Evolutionary conservation across 495 filamentous ascomycete genomes (phyloP).

Genomic region (Penicillium dipodomyicola): DNA sequence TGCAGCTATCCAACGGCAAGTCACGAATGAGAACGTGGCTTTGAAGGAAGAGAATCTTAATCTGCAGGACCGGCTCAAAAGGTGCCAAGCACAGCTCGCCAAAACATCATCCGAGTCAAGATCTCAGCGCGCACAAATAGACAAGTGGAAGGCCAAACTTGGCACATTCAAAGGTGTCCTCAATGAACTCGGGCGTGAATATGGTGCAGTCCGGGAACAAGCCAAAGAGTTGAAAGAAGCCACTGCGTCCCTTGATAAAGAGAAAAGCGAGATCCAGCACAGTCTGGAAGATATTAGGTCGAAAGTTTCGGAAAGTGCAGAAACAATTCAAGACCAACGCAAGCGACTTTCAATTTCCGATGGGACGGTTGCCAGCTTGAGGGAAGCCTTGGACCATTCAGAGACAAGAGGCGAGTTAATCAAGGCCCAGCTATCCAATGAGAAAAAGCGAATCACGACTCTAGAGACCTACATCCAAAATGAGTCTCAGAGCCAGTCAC

Average conservation of each 20-base stretch:
- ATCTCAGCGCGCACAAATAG: slow-evolving; percentile 21
- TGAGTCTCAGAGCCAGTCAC: slow-evolving; percentile 26
- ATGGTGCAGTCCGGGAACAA: slow-evolving; percentile 32
- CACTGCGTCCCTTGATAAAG: slow-evolving; percentile 21
- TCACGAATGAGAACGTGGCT: slow-evolving; percentile 24
- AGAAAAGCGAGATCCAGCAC: slow-evolving; percentile 26
- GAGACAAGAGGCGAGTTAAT: slow-evolving; percentile 16
- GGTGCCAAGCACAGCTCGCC: slow-evolving; percentile 15
- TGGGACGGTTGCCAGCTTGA: slow-evolving; percentile 14
- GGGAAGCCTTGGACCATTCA: slow-evolving; percentile 22
- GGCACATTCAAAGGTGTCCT: slow-evolving; percentile 34
- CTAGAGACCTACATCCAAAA: slow-evolving; percentile 40
- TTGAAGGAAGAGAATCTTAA: slow-evolving; percentile 31
- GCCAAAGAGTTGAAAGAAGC: slow-evolving; percentile 24
- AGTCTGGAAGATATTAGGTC: slow-evolving; percentile 26
- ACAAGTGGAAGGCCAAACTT: slow-evolving; percentile 37
- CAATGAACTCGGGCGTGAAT: slow-evolving; percentile 36
- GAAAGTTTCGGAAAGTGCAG: slow-evolving; percentile 20
- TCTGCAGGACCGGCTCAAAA: slow-evolving; percentile 22
- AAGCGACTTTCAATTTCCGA: slow-evolving; percentile 18
- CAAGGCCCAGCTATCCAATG: slow-evolving; percentile 26
- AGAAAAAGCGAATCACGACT: slow-evolving; percentile 26
- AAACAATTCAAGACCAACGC: slow-evolving; percentile 16
- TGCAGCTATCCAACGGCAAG: slow-evolving; percentile 22
- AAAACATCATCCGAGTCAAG: slow-evolving; percentile 22